These are phyloP conservation scores for Warburgia ugandensis DNA, from an alignment of 164 flowering plant species.

Conservation along the genomic window DNA sequence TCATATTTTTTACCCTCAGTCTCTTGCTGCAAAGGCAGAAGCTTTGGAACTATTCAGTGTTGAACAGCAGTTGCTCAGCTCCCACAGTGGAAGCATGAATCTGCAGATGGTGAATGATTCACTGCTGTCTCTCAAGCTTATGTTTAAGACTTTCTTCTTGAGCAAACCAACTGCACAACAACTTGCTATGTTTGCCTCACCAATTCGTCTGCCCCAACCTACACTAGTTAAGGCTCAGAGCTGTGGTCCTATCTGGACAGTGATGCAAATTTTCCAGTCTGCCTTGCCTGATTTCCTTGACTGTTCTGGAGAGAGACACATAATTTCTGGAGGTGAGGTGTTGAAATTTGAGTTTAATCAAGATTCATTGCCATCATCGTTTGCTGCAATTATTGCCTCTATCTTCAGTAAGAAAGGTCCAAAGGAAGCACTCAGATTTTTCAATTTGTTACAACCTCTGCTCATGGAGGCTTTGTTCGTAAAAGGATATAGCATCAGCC, in stretches of 20 bases:
- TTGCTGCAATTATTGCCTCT: conserved; percentile 50
- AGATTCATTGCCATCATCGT: conserved; percentile 32
- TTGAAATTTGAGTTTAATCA: conserved; percentile 35
- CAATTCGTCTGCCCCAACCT: conserved; percentile 42
- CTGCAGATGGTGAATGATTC: conserved; percentile 78
- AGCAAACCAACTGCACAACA: conserved; percentile 47
- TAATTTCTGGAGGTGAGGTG: conserved; percentile 42
- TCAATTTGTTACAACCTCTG: conserved; percentile 68
- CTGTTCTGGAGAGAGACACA: conserved; percentile 42
- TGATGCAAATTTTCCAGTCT: conserved; percentile 52
- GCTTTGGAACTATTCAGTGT: conserved; percentile 84
- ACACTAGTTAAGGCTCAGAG: conserved; percentile 35
- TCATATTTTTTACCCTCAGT: conserved; percentile 86
- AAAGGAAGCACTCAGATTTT: conserved; percentile 48
- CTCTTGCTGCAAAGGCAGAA: conserved; percentile 85
- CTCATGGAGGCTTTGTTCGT: conserved; percentile 66
- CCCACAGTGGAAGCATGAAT: conserved; percentile 74
- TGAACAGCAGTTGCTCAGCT: conserved; percentile 82
- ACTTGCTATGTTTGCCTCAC: conserved; percentile 53
- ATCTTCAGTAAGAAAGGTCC: conserved; percentile 62
- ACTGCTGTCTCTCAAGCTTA: conserved; percentile 49
- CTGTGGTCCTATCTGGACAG: conserved; percentile 55
- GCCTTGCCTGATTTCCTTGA: conserved; percentile 51
- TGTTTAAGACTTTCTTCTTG: conserved; percentile 43
- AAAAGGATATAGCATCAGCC: conserved; percentile 63